Base-by-base conservation (phyloP, 495 filamentous ascomycete genomes). In the Tuber magnatum region DNA sequence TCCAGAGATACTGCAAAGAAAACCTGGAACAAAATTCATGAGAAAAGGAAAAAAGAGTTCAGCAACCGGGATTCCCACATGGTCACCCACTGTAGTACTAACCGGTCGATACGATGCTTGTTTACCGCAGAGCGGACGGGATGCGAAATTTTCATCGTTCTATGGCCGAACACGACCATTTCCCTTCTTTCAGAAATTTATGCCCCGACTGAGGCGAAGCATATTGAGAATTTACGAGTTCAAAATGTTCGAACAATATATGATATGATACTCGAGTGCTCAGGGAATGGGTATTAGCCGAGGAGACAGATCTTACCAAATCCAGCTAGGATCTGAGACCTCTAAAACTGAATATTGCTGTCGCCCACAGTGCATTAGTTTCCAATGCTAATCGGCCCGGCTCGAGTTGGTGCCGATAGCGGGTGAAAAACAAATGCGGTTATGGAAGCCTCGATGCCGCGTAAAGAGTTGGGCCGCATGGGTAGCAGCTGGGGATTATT, bases 71-170 rank as follows among this genome's bases (percentile, higher is more conserved):
- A 35, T 65, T 65, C 56, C 56, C 28, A 35, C 56, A 65, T 35
- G 56, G 12, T 65, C 56, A 65, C 56, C 56, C 56, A 65, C 56
- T 65, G 56, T 35, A 65, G 46, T 65, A 65, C 56, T 65, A 65
- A 35, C 56, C 28, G 32, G 56, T 35, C 28, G 56, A 65, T 65
- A 65, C 32, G 14, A 35, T 65, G 28, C 56, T 65, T 65, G 56
- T 65, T 35, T 65, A 20, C 56, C 56, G 56, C 56, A 35, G 56
- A 65, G 56, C 56, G 28, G 56, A 65, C 56, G 56, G 56, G 28
- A 65, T 65, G 56, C 56, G 56, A 65, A 65, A 65, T 65, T 65
- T 65, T 65, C 56, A 35, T 35, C 56, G 28, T 65, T 65, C 56
- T 35, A 35, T 65, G 56, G 28, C 56, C 56, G 56, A 65, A 65